Conservation (phyloP, 768 basidiomycete genomes). For the Leccinellum rugosiceps region DNA sequence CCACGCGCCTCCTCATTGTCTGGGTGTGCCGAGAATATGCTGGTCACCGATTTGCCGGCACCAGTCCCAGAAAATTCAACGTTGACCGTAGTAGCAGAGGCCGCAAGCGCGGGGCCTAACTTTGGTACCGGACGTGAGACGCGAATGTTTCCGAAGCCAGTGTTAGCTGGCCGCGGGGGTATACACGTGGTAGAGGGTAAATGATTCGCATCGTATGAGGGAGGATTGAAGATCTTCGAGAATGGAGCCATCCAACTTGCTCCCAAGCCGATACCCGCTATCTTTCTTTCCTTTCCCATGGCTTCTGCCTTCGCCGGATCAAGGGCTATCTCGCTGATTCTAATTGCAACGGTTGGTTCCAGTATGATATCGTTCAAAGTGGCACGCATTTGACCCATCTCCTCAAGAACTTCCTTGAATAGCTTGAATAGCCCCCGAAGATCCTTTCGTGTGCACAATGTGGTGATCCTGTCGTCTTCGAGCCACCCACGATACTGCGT, state of each 20-base stretch:
- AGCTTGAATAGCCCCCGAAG: constrained; percentile 79
- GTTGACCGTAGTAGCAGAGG: constrained; percentile 89
- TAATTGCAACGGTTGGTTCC: constrained; percentile 73
- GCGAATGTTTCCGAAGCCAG: constrained; percentile 20
- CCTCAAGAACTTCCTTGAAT: constrained; percentile 78
- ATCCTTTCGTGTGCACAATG: constrained; percentile 71
- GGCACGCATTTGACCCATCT: constrained; percentile 77
- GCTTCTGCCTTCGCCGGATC: constrained; percentile 52
- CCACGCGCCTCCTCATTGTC: constrained; percentile 13
- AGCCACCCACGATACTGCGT: constrained; percentile 67
- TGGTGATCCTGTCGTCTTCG: constrained; percentile 69
- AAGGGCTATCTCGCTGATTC: constrained; percentile 68
- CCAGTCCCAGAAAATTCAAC: constrained; percentile 89
- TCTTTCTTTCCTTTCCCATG: constrained; percentile 32
- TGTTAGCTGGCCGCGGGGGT: constrained; percentile 27
- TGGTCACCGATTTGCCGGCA: constrained; percentile 53
- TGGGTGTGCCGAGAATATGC: constrained; percentile 34
- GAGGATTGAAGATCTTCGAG: constrained; percentile 69
- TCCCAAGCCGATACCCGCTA: constrained; percentile 33
- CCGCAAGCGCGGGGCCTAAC: constrained; percentile 77
- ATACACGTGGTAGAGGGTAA: constrained; percentile 17
- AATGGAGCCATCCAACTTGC: constrained; percentile 83
- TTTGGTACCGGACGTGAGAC: constrained; percentile 68
- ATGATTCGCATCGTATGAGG: constrained; percentile 21
- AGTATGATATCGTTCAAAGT: constrained; percentile 87